Conservation (phyloP, 2,329 filamentous ascomycete genomes). For the Xylaria arbuscula region DNA sequence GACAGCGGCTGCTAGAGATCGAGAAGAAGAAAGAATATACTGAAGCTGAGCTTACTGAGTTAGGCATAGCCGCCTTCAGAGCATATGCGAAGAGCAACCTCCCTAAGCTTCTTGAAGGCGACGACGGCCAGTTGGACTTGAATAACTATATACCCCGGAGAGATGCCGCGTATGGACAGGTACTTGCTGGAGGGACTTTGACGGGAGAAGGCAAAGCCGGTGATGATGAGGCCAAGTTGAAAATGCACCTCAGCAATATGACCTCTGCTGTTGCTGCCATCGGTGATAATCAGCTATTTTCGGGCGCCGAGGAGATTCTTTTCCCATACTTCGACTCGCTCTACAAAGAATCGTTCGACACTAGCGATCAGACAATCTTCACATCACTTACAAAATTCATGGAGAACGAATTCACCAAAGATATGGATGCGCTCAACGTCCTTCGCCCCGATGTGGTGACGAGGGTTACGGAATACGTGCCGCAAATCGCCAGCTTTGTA, state of each 20-base stretch:
- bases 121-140: constrained; percentile 58
- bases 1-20: constrained; percentile 83
- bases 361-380: constrained; percentile 77
- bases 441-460: constrained; percentile 84
- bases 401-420: constrained; percentile 87
- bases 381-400: constrained; percentile 86
- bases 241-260: constrained; percentile 84
- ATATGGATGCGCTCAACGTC: constrained; percentile 89
- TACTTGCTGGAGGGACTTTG: constrained; percentile 66
- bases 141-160: constrained; percentile 62
- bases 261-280: constrained; percentile 63
- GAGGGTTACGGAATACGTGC: constrained; percentile 91
- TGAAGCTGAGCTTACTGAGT: constrained; percentile 57
- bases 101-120: constrained; percentile 60
- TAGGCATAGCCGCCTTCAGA: constrained; percentile 65
- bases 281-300: constrained; percentile 61
- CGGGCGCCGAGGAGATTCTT: constrained; percentile 73
- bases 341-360: constrained; percentile 71
- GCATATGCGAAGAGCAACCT: constrained; percentile 67
- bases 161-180: constrained; percentile 64
- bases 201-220: constrained; percentile 70
- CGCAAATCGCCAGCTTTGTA: constrained; percentile 87
- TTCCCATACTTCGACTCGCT: constrained; percentile 83
- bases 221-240: constrained; percentile 86
- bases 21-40: constrained; percentile 75